These are phyloP conservation scores for Mortierella sp. DNA, from an alignment of 371 early-diverging fungal species.

Conservation along the genomic window DNA sequence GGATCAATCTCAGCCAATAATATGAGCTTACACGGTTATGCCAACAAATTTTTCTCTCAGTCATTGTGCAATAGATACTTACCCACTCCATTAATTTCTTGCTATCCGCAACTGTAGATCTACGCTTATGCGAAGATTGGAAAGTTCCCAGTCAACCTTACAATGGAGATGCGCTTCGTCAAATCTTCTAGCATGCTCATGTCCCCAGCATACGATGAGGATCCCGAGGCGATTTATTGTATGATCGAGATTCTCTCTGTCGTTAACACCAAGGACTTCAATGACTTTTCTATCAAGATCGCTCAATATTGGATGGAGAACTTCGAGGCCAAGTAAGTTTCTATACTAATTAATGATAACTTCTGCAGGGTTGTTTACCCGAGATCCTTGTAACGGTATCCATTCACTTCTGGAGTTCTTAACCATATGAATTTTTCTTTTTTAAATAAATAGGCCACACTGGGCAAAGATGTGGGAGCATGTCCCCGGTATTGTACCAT, in stretches of 20 bases:
- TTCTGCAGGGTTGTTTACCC: too few relatives aligned
- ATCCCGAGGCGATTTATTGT: conserved; percentile 53
- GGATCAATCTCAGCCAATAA: neutral
- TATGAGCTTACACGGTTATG: neutral
- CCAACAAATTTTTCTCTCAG: neutral
- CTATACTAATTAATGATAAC: neutral
- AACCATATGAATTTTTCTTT: neutral
- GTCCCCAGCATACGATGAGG: conserved; percentile 50
- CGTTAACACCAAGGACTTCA: conserved; percentile 30
- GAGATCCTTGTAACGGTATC: too few relatives aligned
- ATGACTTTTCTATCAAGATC: conserved; percentile 40
- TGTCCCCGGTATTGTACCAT: conserved; percentile 31
- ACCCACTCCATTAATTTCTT: too few relatives aligned
- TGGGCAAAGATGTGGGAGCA: conserved; percentile 56
- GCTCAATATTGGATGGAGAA: conserved; percentile 54
- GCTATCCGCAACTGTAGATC: conserved; percentile 16
- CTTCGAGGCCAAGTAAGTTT: conserved; percentile 37
- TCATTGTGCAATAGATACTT: too few relatives aligned
- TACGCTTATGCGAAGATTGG: conserved; percentile 22
- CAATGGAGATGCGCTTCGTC: conserved; percentile 39
- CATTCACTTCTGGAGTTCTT: neutral
- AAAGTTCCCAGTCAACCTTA: conserved; percentile 48
- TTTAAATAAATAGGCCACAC: conserved; percentile 25
- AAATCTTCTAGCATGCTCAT: conserved; percentile 38
- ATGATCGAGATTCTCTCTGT: conserved; percentile 44